Conservation (phyloP, 129 eudicot genomes). For the Lonicera japonica region DNA sequence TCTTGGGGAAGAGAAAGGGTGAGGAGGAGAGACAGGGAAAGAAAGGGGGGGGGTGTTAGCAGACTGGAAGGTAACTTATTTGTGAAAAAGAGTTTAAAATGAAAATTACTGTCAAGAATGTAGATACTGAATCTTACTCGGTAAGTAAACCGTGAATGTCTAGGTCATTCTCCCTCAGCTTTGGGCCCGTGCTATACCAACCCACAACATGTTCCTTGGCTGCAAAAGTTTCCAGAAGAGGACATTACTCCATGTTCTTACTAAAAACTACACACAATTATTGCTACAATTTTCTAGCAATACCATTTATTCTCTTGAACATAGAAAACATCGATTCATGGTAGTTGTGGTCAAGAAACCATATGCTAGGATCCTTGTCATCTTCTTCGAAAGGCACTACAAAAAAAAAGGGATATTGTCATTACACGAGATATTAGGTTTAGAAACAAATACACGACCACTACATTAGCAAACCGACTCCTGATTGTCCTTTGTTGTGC, state of each 20-base stretch:
- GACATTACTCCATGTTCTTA: background rate
- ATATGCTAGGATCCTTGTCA: slow-evolving; percentile 90
- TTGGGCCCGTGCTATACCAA: slow-evolving; percentile 99
- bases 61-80: background rate
- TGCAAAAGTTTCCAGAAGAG: slow-evolving; percentile 26
- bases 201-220: slow-evolving; percentile 99
- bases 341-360: slow-evolving; percentile 99
- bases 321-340: slow-evolving; percentile 97
- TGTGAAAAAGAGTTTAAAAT: background rate
- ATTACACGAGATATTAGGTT: background rate
- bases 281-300: background rate
- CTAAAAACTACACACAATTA: background rate
- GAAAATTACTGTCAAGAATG: background rate
- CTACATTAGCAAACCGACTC: background rate
- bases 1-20: too few relatives aligned
- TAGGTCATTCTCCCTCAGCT: slow-evolving; percentile 88
- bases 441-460: background rate
- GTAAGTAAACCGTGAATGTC: slow-evolving; percentile 80
- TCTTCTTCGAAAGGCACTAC: slow-evolving; percentile 98
- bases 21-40: too few relatives aligned
- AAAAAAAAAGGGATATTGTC: background rate
- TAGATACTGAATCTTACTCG: slow-evolving; percentile 52
- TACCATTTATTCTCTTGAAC: slow-evolving; percentile 96
- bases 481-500: too few relatives aligned
- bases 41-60: background rate